These are phyloP conservation scores for Rhodotorula toruloides DNA, from an alignment of 768 basidiomycete genomes.

Conservation along the genomic window DNA sequence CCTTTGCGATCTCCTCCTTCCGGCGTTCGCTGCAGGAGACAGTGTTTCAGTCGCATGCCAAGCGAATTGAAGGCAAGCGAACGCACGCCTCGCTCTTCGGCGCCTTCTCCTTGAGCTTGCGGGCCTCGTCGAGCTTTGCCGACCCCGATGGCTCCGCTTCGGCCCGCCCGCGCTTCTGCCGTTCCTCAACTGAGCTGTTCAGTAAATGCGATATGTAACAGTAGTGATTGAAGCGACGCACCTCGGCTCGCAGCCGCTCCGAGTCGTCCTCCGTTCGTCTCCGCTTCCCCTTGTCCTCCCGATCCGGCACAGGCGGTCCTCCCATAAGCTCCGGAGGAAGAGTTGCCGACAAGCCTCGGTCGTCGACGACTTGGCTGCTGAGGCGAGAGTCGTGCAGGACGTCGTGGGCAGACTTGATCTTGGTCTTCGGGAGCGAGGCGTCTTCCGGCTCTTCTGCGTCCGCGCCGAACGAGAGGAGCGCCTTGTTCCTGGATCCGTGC, in stretches of 20 bases:
- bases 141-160: background rate
- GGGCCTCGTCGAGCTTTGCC: constrained; percentile 18
- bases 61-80: too few relatives aligned
- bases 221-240: background rate
- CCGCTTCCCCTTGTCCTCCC: background rate
- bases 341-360: constrained; percentile 36
- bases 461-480: constrained; percentile 76
- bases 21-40: constrained; percentile 23
- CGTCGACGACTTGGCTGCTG: constrained; percentile 36
- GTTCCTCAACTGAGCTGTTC: too few relatives aligned
- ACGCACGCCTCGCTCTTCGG: constrained; percentile 19
- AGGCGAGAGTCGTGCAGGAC: constrained; percentile 33
- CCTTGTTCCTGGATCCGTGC: constrained; percentile 63
- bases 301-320: background rate
- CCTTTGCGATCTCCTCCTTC: constrained; percentile 41
- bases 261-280: background rate
- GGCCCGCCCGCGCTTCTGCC: constrained; percentile 15
- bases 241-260: background rate
- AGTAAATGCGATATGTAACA: background rate
- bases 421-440: constrained; percentile 21
- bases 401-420: constrained; percentile 42
- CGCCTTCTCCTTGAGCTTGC: constrained; percentile 29
- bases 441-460: constrained; percentile 59
- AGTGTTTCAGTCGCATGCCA: background rate
- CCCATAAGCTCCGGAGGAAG: constrained; percentile 19